These are phyloP conservation scores for Pichia sp. DNA, from an alignment of 1,139 yeast species.

Conservation along the genomic window DNA sequence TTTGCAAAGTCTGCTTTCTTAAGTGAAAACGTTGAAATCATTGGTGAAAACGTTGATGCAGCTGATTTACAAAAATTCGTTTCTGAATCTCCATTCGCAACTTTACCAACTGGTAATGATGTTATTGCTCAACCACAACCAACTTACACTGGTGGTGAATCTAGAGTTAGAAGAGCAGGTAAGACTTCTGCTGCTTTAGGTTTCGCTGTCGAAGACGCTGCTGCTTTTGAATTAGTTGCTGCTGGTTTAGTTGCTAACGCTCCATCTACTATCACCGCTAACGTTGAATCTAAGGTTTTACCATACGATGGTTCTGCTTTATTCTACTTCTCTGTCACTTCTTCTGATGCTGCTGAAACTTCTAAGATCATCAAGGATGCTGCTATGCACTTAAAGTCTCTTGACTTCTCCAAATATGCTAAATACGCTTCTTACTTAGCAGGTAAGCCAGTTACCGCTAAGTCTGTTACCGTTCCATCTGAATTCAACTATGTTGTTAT, in stretches of 20 bases:
- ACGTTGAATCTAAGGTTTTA: constrained; percentile 49
- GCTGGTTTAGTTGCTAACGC: constrained; percentile 69
- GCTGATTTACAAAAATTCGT: constrained; percentile 70
- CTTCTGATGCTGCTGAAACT: constrained; percentile 53
- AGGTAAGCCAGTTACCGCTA: constrained; percentile 46
- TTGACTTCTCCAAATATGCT: constrained; percentile 34
- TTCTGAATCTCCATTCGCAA: constrained; percentile 61
- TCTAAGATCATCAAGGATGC: constrained; percentile 63
- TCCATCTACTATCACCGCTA: constrained; percentile 41
- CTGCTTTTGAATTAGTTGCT: constrained; percentile 70
- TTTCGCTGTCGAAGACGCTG: constrained; percentile 69
- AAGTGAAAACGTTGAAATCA: constrained; percentile 66
- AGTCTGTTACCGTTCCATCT: constrained; percentile 44
- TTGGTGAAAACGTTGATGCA: constrained; percentile 73
- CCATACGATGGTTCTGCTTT: constrained; percentile 81
- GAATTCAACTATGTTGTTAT: constrained; percentile 86
- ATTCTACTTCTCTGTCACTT: constrained; percentile 68
- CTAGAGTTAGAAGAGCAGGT: constrained; percentile 71
- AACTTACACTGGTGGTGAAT: constrained; percentile 60
- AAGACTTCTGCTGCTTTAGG: constrained; percentile 77
- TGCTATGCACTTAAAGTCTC: constrained; percentile 36
- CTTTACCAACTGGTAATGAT: constrained; percentile 57
- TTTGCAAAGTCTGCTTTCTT: constrained; percentile 72
- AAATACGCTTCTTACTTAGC: constrained; percentile 37
- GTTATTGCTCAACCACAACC: constrained; percentile 39